Conservation (phyloP, 768 basidiomycete genomes). For the Leccinellum rugosiceps region DNA sequence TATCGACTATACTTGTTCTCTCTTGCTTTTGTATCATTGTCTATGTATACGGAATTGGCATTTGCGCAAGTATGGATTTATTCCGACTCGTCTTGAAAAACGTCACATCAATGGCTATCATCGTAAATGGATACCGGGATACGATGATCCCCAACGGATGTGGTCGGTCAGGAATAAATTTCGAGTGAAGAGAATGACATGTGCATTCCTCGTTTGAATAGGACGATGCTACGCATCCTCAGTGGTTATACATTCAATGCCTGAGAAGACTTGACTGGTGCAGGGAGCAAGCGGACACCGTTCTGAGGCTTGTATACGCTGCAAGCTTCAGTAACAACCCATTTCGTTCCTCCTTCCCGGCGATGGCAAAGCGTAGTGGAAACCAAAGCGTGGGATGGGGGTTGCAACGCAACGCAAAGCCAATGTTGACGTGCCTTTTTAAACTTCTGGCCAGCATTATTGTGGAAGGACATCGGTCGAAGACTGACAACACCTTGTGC, state of each 20-base stretch:
- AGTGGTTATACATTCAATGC: too few relatives aligned
- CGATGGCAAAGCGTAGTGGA: neutral
- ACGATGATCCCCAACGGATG: neutral
- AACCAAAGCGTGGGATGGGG: neutral
- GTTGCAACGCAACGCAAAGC: neutral
- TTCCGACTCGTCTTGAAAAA: neutral
- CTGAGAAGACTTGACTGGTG: neutral
- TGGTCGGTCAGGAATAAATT: neutral
- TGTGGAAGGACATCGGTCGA: neutral
- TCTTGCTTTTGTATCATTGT: neutral
- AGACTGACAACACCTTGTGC: neutral
- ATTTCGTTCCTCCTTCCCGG: neutral
- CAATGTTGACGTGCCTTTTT: too few relatives aligned
- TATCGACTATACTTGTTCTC: neutral
- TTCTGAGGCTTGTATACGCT: neutral
- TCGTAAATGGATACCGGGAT: neutral
- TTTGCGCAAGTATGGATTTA: neutral
- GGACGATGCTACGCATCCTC: too few relatives aligned
- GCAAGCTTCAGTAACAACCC: neutral
- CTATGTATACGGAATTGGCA: neutral
- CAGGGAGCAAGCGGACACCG: neutral
- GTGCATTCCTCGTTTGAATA: too few relatives aligned
- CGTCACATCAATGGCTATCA: neutral
- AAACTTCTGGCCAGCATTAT: neutral
- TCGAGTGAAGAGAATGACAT: neutral